These are phyloP conservation scores for Dryas drummondii DNA, from an alignment of 306 rosid genomes.

Conservation along the genomic window DNA sequence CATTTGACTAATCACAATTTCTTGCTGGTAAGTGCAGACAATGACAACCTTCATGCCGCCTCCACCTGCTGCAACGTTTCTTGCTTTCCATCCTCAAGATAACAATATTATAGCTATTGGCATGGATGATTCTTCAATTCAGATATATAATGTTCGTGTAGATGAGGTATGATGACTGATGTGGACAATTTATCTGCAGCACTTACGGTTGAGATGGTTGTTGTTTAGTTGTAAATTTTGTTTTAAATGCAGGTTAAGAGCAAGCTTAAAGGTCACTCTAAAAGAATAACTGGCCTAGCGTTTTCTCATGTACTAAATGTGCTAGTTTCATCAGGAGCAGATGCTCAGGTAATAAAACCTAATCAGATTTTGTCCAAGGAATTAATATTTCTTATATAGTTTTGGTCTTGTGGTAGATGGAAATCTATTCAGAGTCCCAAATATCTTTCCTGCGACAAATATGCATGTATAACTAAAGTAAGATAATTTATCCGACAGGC, in stretches of 20 bases:
- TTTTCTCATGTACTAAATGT: conserved; percentile 83
- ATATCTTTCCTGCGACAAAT: background rate
- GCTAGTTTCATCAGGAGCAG: conserved; percentile 95
- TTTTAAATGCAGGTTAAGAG: conserved; percentile 70
- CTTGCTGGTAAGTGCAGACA: conserved; percentile 64
- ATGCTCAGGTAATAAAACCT: conserved; percentile 71
- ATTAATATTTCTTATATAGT: background rate
- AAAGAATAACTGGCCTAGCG: conserved; percentile 93
- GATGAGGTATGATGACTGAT: conserved; percentile 68
- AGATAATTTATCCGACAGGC: background rate
- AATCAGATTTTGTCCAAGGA: background rate
- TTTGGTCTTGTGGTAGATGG: conserved; percentile 1
- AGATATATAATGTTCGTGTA: conserved; percentile 89
- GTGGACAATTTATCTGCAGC: conserved; percentile 13
- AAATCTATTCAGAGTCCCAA: background rate
- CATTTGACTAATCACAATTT: conserved; percentile 35
- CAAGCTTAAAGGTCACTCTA: conserved; percentile 96
- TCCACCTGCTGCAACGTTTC: conserved; percentile 96
- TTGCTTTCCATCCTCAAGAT: conserved; percentile 97
- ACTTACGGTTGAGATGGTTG: conserved; percentile 26
- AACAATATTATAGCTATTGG: conserved; percentile 97
- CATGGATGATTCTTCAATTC: conserved; percentile 96
- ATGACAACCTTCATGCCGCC: conserved; percentile 99
- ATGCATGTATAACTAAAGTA: background rate
- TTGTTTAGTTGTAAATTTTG: conserved; percentile 20